Percentiles rank a stretch among this genome's conserved stretches.
These are phyloP conservation scores for Huiozyma naganishii DNA, from an alignment of 805 yeast genomes.

Conservation along the genomic window DNA sequence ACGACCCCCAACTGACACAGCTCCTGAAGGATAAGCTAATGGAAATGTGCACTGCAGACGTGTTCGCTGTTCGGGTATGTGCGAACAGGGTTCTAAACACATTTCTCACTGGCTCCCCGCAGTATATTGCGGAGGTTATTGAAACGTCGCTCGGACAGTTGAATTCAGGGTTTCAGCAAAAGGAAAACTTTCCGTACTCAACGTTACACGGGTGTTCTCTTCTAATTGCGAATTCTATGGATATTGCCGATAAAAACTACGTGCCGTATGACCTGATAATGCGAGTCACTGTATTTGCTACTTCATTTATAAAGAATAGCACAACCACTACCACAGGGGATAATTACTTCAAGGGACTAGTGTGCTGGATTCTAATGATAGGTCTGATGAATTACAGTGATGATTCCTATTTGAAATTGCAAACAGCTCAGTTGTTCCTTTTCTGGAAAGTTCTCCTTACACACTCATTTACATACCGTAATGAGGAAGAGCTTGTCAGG, in stretches of 20 bases:
- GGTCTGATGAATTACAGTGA: slow-evolving; percentile 55
- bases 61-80: slow-evolving; percentile 32
- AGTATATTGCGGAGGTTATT: slow-evolving; percentile 29
- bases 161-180: slow-evolving; percentile 24
- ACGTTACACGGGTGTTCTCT: slow-evolving; percentile 33
- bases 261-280: slow-evolving; percentile 37
- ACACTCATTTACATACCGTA: slow-evolving; percentile 35
- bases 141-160: slow-evolving; percentile 28
- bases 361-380: slow-evolving; percentile 52
- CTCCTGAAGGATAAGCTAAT: slow-evolving; percentile 29
- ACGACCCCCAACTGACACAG: slow-evolving; percentile 18
- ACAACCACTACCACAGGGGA: slow-evolving; percentile 24
- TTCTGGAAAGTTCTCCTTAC: slow-evolving; percentile 55
- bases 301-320: slow-evolving; percentile 33
- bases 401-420: slow-evolving; percentile 40
- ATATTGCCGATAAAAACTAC: slow-evolving; percentile 30
- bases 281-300: slow-evolving; percentile 35
- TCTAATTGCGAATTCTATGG: slow-evolving; percentile 29
- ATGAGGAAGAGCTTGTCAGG: slow-evolving; percentile 29
- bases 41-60: slow-evolving; percentile 30
- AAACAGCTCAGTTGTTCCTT: slow-evolving; percentile 45
- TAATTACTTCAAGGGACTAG: slow-evolving; percentile 29
- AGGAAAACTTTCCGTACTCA: slow-evolving; percentile 20
- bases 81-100: slow-evolving; percentile 30
- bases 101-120: slow-evolving; percentile 27